A percentile compares a stretch with the other conserved stretches of the same genome.
Conservation (phyloP, 2,329 filamentous ascomycete species). For the Scedosporium aurantiacum region DNA sequence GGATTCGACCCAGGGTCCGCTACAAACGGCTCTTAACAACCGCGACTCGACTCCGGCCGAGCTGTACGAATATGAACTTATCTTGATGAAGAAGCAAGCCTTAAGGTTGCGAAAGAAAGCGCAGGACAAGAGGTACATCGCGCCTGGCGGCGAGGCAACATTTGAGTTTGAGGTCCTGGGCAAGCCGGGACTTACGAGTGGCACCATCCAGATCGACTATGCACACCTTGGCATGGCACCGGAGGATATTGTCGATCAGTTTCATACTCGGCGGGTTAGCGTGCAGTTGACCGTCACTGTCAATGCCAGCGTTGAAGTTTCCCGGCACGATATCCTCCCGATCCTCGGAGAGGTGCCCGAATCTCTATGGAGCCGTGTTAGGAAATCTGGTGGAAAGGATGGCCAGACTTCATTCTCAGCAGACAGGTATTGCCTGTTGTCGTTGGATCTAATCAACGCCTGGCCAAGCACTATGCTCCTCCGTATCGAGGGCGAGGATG, state of each 20-base stretch:
- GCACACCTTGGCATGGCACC: conserved; percentile 62
- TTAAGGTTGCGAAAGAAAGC: conserved; percentile 42
- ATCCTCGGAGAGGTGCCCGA: conserved; percentile 56
- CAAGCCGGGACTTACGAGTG: conserved; percentile 72
- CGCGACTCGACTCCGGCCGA: conserved; percentile 70
- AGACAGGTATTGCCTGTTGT: conserved; percentile 64
- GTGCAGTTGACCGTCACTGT: conserved; percentile 80
- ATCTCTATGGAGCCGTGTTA: conserved; percentile 42
- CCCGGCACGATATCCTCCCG: conserved; percentile 67
- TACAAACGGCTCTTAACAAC: conserved; percentile 64
- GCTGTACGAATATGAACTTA: conserved; percentile 75
- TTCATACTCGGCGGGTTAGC: conserved; percentile 75
- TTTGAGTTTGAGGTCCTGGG: conserved; percentile 81
- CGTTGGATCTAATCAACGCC: conserved; percentile 78
- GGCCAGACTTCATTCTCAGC: conserved; percentile 24
- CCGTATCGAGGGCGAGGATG: conserved; percentile 43
- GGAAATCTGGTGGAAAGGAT: not conserved
- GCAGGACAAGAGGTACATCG: conserved; percentile 47
- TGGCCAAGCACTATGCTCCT: conserved; percentile 75
- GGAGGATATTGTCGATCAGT: conserved; percentile 58
- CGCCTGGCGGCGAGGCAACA: conserved; percentile 53
- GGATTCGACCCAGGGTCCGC: conserved; percentile 70
- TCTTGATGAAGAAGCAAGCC: conserved; percentile 64
- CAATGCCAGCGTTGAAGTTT: conserved; percentile 78
- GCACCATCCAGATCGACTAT: conserved; percentile 76